Base-by-base conservation (phyloP, 495 filamentous ascomycete species). In the Bacidia gigantensis region DNA sequence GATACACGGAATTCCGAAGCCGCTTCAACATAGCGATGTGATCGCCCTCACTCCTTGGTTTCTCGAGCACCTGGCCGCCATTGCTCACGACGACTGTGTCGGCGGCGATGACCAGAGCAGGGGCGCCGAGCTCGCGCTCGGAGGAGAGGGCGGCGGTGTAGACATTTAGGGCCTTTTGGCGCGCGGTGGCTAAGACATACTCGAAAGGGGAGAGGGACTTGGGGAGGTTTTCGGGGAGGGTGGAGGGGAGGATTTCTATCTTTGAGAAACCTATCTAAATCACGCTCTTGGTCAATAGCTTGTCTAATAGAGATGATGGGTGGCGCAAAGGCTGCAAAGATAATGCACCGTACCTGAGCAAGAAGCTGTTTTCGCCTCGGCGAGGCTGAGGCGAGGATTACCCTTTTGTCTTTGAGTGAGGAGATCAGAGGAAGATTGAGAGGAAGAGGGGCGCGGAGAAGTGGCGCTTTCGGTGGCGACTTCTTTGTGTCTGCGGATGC, bases 121-220 rank as follows among this genome's bases (percentile, higher is more conserved):
- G 90, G 56, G 96, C 92, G 47, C 77, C 77, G 49, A 67, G 68
- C 17, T 56, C 60, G 18, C 69, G 62, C 39, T 82, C 79, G 14
- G 72, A 65, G 12, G 69, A 61, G 47, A 50, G 47, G n/a, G 47
- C 22, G 12, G 29, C 10, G 26, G 22, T 50, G 73, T 98, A 98
- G 5, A 97, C 87, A 22, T 79, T 72, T 18, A 82, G 72, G 25
- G 81, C 81, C 64, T 97, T 98, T 58, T 82, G 78, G 2, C 74
- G 78, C 1, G 92, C 93, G 12, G 93, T 98, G 26, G 79, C 76
- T 0, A 89, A 74, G 3, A 95, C 92, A 71, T 98, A 98, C 62
- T 89, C 86, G 63, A 88, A 87, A 0, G 92, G 85, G 0, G 77
- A 73, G 44, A 87, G 76, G n/a, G 70, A 67, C 60, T 96, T 95